These are phyloP conservation scores for Ophioceras dolichostomum DNA, from an alignment of 2,329 filamentous ascomycete genomes.

Conservation along the genomic window DNA sequence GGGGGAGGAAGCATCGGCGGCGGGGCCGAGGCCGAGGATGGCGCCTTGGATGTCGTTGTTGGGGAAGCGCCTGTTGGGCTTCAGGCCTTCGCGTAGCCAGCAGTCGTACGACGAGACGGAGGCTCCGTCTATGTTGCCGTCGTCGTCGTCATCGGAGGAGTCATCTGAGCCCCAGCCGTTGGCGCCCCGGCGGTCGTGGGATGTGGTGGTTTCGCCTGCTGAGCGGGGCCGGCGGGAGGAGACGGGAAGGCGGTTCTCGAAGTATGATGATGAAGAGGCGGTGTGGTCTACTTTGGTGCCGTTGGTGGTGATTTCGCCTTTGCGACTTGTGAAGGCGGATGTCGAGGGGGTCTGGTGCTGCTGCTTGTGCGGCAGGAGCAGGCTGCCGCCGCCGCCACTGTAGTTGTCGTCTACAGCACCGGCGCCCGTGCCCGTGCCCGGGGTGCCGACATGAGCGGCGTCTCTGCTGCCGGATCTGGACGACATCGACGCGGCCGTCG, in stretches of 20 bases:
- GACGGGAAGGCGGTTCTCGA: slow-evolving; percentile 16
- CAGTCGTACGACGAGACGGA: slow-evolving; percentile 42
- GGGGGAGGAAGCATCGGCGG: no score
- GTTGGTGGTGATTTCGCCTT: no score
- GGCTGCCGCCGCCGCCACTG: no score
- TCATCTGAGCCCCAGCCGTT: slow-evolving; percentile 33
- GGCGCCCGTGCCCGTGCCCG: no score
- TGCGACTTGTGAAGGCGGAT: slow-evolving; percentile 19
- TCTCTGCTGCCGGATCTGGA: slow-evolving; percentile 12
- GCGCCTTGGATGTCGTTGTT: slow-evolving; percentile 3
- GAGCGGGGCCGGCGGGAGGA: slow-evolving; percentile 32
- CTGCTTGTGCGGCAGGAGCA: no score
- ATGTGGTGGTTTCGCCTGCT: slow-evolving; percentile 31
- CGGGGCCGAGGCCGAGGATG: neutral
- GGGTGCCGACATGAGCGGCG: slow-evolving; percentile 1
- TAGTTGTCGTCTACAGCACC: no score
- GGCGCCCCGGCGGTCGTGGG: slow-evolving; percentile 17
- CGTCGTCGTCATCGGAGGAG: slow-evolving; percentile 23
- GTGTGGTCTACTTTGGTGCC: no score
- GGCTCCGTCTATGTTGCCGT: slow-evolving; percentile 27
- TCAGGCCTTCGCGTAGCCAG: slow-evolving; percentile 43
- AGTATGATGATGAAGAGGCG: no score
- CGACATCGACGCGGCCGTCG: slow-evolving; percentile 16
- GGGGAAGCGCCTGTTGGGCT: slow-evolving; percentile 19
- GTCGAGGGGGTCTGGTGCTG: slow-evolving; percentile 16